These are phyloP conservation scores for Mesembryanthemum crystallinum DNA, from an alignment of 148 eudicot species.

Conservation along the genomic window DNA sequence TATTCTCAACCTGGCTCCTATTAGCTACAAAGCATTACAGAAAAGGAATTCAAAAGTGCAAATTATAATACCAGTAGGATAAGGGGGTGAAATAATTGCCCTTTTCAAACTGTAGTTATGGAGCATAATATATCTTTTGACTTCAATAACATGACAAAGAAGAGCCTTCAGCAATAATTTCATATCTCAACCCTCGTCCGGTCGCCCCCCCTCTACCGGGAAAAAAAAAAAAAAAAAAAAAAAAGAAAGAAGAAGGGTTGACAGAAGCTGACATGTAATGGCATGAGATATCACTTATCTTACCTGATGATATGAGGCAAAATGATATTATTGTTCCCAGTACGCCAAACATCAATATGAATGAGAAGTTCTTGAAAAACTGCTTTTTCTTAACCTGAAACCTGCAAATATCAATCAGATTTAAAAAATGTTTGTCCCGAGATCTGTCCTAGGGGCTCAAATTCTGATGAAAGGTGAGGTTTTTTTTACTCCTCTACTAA, in stretches of 20 bases:
- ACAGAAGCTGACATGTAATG: neutral
- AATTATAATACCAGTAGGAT: neutral
- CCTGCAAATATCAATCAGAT: constrained; percentile 37
- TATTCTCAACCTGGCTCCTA: neutral
- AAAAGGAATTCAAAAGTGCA: neutral
- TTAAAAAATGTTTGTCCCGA: neutral
- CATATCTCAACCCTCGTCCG: neutral
- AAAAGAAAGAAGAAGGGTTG: neutral
- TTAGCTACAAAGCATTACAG: neutral
- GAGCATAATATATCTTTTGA: neutral
- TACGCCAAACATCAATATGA: constrained; percentile 75
- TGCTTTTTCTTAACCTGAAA: constrained; percentile 99
- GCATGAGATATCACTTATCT: constrained; percentile 12
- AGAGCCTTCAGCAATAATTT: neutral
- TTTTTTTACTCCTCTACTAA: neutral
- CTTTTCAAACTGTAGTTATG: neutral
- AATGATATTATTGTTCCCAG: constrained; percentile 88
- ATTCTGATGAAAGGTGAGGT: neutral
- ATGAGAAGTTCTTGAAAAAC: constrained; percentile 80
- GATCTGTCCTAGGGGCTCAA: neutral
- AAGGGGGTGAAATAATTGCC: neutral
- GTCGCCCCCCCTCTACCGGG: too few relatives aligned
- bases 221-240: neutral
- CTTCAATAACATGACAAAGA: neutral
- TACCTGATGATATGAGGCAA: constrained; percentile 76